A percentile compares a stretch with the other conserved stretches of the same genome.
phyloP scores from a whole-genome alignment of 257 asterid genomes.

The Solanum piurae region DNA sequence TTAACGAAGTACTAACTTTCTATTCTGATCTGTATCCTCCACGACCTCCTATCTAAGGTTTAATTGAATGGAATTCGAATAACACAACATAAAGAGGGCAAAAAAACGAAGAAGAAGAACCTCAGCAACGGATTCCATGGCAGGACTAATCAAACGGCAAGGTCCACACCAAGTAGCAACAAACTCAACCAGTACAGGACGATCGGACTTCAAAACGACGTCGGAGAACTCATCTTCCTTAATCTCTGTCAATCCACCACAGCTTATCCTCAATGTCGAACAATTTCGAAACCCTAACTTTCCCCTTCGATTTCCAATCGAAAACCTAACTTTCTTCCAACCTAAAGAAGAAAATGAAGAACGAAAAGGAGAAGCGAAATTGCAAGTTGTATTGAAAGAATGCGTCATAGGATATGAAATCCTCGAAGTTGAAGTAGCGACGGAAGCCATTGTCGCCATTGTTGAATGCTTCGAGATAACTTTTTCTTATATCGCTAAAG shows the following conservation, averaged over 20 bases:
- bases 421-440: not conserved
- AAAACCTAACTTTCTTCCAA: not conserved
- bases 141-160: conserved; percentile 78
- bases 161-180: conserved; percentile 94
- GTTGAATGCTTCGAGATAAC: not conserved
- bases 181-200: conserved; percentile 81
- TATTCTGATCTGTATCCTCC: too few species aligned
- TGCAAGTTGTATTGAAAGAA: not conserved
- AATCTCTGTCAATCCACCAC: conserved; percentile 38
- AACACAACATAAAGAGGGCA: not conserved
- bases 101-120: conserved; percentile 6
- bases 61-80: not conserved
- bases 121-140: conserved; percentile 61
- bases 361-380: not conserved
- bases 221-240: conserved; percentile 43
- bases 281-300: not conserved
- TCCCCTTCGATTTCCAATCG: not conserved
- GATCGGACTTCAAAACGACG: conserved; percentile 63
- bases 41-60: not conserved
- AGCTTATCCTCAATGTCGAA: conserved; percentile 14
- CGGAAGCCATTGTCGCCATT: not conserved
- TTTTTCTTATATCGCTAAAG: not conserved
- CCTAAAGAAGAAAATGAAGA: not conserved
- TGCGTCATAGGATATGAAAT: not conserved
- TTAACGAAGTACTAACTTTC: not conserved